Evolutionary conservation across 2,329 filamentous ascomycete genomes (phyloP), one percentile per base, ranked within the genome.

Genomic region (Ophiostoma sp.): DNA sequence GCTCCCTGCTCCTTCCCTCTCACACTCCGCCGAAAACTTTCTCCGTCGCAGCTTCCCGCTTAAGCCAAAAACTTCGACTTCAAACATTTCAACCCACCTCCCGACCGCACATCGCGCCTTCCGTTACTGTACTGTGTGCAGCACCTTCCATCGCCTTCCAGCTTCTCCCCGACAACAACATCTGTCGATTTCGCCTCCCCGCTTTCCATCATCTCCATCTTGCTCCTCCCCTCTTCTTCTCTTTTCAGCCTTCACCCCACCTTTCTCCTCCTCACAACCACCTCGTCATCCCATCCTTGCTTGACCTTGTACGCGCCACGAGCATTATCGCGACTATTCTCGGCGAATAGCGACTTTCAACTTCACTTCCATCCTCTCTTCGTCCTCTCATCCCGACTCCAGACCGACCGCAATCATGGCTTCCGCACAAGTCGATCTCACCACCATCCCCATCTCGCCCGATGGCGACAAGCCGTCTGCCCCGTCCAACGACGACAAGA

Each of bases 391-490:
- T 31, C 52, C 4, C 27, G 15, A 33, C 41, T 20, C 7, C 36
- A 10, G 17, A 62, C 36, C 67, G 27, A 44, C 62, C 71, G 67
- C 36, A 69, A 74, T 41, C 67, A 83, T 83, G 81, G 77, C 81
- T 67, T 67, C 54, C 23, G 79, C 86, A 76, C 87, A 88, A 78
- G 88, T 90, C 79, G 88, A 90, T 75, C 83, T 90, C 72, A 88
- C 86, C 72, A 89, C 87, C 68, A 90, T 90, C 72, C 88, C 88
- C 75, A 86, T 90, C 79, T 88, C 87, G 68, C 87, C 87, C 68
- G 85, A 84, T 73, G 87, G 89, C 74, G 85, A 86, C 75, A 86
- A 86, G 77, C 82, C 84, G 72, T 80, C 81, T 76, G 36, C 33
- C 78, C 81, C 70, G 17, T 60, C 70, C 71, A 77, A 78, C 69